phyloP scores from a whole-genome alignment of 495 filamentous ascomycete genomes.

The Xylaria scruposa region DNA sequence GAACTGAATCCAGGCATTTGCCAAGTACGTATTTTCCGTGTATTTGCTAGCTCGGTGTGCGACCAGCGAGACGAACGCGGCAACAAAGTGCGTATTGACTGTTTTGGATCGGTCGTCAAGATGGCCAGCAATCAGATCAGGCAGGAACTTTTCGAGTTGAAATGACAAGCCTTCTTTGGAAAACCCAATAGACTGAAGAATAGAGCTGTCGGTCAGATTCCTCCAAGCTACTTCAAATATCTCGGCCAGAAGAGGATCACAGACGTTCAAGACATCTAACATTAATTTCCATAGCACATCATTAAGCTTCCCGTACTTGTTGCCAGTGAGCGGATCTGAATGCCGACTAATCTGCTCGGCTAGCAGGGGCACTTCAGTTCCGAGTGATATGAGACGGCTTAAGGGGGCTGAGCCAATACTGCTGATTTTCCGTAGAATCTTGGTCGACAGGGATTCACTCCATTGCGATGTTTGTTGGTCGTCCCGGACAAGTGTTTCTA shows the following conservation, averaged over 20 bases:
- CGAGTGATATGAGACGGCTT: conserved; percentile 67
- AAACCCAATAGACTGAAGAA: conserved; percentile 22
- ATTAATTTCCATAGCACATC: conserved; percentile 57
- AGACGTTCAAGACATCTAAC: conserved; percentile 54
- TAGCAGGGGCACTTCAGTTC: conserved; percentile 68
- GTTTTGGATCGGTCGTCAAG: conserved; percentile 38
- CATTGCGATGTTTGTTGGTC: conserved; percentile 50
- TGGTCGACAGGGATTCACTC: conserved; percentile 60
- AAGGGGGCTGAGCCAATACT: conserved; percentile 61
- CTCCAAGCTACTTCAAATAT: conserved; percentile 25
- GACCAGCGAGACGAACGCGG: conserved; percentile 46
- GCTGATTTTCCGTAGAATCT: conserved; percentile 62
- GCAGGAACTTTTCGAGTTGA: conserved; percentile 29
- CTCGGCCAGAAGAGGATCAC: conserved; percentile 33
- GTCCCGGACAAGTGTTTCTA: conserved; percentile 52
- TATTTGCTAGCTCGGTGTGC: conserved; percentile 31
- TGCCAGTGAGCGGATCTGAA: conserved; percentile 53
- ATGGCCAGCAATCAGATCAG: conserved; percentile 15
- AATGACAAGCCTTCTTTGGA: conserved; percentile 35
- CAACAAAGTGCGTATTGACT: conserved; percentile 48
- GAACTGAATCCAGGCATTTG: conserved; percentile 70
- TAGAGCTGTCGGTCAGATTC: neutral
- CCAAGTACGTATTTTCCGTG: conserved; percentile 40
- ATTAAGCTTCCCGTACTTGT: conserved; percentile 55
- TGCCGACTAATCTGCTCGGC: conserved; percentile 59